Evolutionary conservation across 176 grass and related monocot species (phyloP).

Genomic region (Aegilops bicornis): DNA sequence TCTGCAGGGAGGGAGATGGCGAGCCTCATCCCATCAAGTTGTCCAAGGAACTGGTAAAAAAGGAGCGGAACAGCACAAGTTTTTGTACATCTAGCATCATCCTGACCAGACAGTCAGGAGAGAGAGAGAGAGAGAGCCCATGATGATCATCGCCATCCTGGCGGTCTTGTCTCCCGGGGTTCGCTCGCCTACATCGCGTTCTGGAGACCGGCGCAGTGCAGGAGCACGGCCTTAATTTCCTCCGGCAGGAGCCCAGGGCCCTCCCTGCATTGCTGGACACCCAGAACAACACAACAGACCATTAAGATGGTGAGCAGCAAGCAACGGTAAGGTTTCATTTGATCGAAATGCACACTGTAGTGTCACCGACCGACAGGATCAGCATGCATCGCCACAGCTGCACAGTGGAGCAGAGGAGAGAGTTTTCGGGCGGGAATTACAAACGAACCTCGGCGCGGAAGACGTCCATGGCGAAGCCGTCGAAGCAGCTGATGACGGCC

Average conservation of each 20-base stretch:
- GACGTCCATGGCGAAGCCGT: conserved; percentile 70
- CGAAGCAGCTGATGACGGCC: conserved; percentile 74
- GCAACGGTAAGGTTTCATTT: neutral
- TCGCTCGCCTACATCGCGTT: conserved; percentile 32
- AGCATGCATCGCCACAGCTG: neutral
- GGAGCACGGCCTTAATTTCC: conserved; percentile 79
- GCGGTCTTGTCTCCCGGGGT: neutral
- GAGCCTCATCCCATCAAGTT: conserved; percentile 39
- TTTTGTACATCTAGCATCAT: neutral
- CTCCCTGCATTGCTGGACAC: conserved; percentile 56
- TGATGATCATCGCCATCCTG: neutral
- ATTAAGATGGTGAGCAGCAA: conserved; percentile 13
- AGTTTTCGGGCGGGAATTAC: neutral
- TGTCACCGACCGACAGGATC: neutral
- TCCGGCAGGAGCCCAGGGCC: conserved; percentile 56
- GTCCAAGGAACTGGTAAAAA: neutral
- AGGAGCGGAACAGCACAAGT: neutral
- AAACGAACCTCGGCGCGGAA: conserved; percentile 68
- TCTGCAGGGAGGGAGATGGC: conserved; percentile 28
- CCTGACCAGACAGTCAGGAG: neutral
- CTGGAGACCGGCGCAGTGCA: conserved; percentile 56
- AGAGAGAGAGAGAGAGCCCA: neutral
- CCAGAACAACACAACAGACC: conserved; percentile 2
- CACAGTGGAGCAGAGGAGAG: neutral
- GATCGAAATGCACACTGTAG: neutral